Base-by-base conservation (phyloP, 2,329 filamentous ascomycete species). In the Amesomyces nigricolor region DNA sequence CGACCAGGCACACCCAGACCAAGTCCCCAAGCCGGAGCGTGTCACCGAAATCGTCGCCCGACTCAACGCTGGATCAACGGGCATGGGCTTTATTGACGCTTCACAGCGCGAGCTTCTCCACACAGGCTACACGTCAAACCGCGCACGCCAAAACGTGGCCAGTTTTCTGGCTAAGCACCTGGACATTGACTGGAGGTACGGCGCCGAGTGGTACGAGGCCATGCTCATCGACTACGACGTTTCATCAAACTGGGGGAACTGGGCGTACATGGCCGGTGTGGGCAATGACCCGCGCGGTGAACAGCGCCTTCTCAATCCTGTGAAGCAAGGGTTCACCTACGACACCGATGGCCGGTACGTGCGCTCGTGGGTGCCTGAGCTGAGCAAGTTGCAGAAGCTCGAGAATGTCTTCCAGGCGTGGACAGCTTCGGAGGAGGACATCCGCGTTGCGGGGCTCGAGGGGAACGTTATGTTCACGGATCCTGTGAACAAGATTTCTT, bases 171-270 rank as follows among this genome's bases (percentile, higher is more conserved):
- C 86, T 0, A 89, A 89, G 61, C 86, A 89, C 58, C 73, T 91
- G 3, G 77, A 78, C 1, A 83, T 92, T 19, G 88, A 92, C 68
- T 94, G 89, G 89, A 80, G 87, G 0, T 77, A 88, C 13, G 89
- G 88, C 0, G 89, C 88, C 0, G 88, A 91, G 67, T 92, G 87
- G 86, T 92, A 91, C 65, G 88, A 92, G 67, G 81, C 79, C 66
- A 73, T 87, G 65, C 75, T 91, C 3, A 75, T 86, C 30, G 89
- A 94, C 66, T 90, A 91, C 66, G 88, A 92, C 62, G 78, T 87
- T 0, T 82, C 80, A 13, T 86, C 79, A 57, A 91, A 91, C 62
- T 92, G 87, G 87, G 83, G 83, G 9, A 91, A 90, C 64, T 91
- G 88, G 88, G 87, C 91, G 68, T 92, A 92, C 58, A 81, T 89